Evolutionary conservation across 2,329 filamentous ascomycete species (phyloP).

Genomic region (Diaporthe nobilis): DNA sequence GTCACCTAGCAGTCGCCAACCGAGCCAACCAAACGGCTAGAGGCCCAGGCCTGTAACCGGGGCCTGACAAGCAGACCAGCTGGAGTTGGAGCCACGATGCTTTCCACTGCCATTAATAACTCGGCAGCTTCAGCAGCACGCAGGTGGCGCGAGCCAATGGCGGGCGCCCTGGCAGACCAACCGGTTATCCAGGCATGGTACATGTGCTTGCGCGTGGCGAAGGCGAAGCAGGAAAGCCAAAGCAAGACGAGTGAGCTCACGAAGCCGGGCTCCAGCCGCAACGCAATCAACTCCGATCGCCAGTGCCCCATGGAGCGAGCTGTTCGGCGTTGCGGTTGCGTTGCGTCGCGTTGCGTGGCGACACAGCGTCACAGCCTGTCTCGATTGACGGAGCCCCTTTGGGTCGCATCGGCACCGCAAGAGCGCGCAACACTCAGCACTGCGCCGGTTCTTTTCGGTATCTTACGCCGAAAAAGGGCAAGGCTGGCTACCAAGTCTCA

Average conservation of each 20-base stretch:
- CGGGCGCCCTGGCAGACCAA: conserved; percentile 7
- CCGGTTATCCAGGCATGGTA: conserved; percentile 27
- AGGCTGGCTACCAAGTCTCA: conserved; percentile 28
- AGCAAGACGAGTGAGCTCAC: conserved; percentile 20
- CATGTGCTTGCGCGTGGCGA: conserved; percentile 28
- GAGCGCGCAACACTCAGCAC: conserved; percentile 21
- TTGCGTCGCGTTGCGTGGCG: conserved; percentile 33
- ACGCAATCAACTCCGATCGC: conserved; percentile 37
- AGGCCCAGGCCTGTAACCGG: conserved; percentile 22
- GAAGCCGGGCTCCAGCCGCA: conserved; percentile 37
- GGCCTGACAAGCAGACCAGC: conserved; percentile 37
- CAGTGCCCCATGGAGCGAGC: conserved; percentile 29
- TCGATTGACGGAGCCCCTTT: conserved; percentile 37
- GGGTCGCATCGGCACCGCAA: conserved; percentile 16
- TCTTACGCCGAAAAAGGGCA: conserved; percentile 30
- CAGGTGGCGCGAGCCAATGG: conserved; percentile 35
- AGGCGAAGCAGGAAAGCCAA: conserved; percentile 16
- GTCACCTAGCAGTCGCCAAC: conserved; percentile 32
- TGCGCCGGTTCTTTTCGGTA: conserved; percentile 29
- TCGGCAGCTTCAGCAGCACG: conserved; percentile 35
- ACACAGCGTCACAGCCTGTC: conserved; percentile 33
- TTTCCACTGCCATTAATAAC: conserved; percentile 35
- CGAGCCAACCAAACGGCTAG: conserved; percentile 37
- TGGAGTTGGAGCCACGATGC: conserved; percentile 32
- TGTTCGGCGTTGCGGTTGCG: conserved; percentile 27